Conservation (phyloP, 202 grass and related monocot species). For the Schoenoplectus tabernaemontani region DNA sequence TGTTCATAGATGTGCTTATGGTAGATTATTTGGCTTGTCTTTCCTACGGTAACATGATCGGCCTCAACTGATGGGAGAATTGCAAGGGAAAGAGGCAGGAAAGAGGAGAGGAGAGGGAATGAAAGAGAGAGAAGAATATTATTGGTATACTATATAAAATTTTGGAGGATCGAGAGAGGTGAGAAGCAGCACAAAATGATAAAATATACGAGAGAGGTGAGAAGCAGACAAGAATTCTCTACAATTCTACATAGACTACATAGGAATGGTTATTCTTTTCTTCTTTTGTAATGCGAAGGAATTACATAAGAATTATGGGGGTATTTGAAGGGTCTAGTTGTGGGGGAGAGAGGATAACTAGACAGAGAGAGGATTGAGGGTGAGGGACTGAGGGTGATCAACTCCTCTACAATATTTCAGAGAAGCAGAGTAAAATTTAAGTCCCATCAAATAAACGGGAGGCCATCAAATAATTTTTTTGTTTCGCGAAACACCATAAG, state of each 20-base stretch:
- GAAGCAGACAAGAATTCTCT: slow-evolving; percentile 63
- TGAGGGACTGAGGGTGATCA: background rate
- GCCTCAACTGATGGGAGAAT: slow-evolving; percentile 34
- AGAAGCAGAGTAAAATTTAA: background rate
- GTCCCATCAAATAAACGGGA: background rate
- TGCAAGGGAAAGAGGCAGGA: slow-evolving; percentile 30
- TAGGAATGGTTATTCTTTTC: slow-evolving; percentile 44
- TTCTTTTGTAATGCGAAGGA: slow-evolving; percentile 42
- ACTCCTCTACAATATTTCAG: slow-evolving; percentile 12
- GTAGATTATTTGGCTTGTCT: slow-evolving; percentile 37
- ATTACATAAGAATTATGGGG: slow-evolving; percentile 30
- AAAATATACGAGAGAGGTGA: slow-evolving; percentile 39
- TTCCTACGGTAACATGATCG: slow-evolving; percentile 33
- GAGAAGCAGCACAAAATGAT: slow-evolving; percentile 20
- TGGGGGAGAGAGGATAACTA: slow-evolving; percentile 16
- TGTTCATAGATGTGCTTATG: slow-evolving; percentile 9
- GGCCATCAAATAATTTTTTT: too few relatives aligned
- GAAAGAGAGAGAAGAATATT: slow-evolving; percentile 44
- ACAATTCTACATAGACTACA: slow-evolving; percentile 66
- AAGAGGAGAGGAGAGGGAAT: slow-evolving; percentile 34
- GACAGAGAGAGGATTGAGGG: slow-evolving; percentile 9
- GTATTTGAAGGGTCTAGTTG: slow-evolving; percentile 20
- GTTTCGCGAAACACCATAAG: too few relatives aligned
- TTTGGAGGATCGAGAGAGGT: background rate
- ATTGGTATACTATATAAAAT: slow-evolving; percentile 37